phyloP scores from a whole-genome alignment of 352 stramenopile genomes.

The Aphanomyces stellatus region DNA sequence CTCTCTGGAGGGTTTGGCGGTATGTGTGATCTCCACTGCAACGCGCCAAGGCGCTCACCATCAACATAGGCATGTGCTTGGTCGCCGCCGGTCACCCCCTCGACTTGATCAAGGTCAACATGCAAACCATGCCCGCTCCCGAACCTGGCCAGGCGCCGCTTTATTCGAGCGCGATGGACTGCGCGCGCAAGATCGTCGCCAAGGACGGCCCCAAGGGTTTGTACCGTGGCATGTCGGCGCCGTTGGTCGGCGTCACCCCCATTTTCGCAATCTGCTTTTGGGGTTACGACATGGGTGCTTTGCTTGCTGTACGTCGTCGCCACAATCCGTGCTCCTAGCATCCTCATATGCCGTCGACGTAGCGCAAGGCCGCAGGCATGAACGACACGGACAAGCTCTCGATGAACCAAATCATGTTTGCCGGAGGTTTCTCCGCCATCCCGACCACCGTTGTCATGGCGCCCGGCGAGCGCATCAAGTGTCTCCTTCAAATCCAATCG shows the following conservation, averaged over 20 bases:
- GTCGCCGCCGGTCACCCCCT: constrained; percentile 91
- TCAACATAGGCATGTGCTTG: constrained; percentile 67
- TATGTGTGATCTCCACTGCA: constrained; percentile 22
- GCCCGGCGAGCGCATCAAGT: constrained; percentile 96
- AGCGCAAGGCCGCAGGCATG: constrained; percentile 58
- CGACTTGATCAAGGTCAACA: constrained; percentile 94
- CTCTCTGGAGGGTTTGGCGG: constrained; percentile 90
- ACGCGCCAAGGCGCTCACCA: not conserved
- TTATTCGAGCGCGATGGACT: constrained; percentile 85
- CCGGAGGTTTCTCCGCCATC: constrained; percentile 84
- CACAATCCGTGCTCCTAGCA: not conserved
- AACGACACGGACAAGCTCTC: constrained; percentile 50
- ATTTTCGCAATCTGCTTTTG: constrained; percentile 98
- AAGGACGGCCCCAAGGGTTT: constrained; percentile 88
- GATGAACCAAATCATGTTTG: constrained; percentile 84
- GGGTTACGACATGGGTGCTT: constrained; percentile 95
- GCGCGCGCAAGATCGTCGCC: constrained; percentile 87
- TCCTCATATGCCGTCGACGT: constrained; percentile 13
- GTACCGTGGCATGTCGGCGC: constrained; percentile 94
- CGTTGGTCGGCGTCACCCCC: constrained; percentile 90
- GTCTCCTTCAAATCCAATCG: constrained; percentile 91
- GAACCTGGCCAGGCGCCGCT: constrained; percentile 50
- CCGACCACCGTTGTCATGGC: constrained; percentile 89
- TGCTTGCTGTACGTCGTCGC: constrained; percentile 63
- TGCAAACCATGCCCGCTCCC: constrained; percentile 82